Conservation (phyloP, 169 alveolate genomes). For the Eimeria praecox region DNA sequence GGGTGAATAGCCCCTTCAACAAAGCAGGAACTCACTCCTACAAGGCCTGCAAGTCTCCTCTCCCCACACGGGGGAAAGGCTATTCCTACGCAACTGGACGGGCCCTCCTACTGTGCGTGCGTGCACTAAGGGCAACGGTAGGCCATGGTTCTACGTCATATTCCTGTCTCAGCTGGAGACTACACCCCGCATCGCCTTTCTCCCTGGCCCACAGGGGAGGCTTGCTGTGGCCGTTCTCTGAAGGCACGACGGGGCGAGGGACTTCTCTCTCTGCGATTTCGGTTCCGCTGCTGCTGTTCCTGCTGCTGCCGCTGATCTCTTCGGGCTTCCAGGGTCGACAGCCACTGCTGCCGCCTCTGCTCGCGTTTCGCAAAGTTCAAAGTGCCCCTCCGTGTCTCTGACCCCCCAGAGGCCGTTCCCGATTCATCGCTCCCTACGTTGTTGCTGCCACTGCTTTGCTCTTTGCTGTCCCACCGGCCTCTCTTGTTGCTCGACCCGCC, state of each 20-base stretch:
- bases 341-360: slow-evolving; percentile 79
- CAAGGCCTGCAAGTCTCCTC: not conserved
- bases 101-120: not conserved
- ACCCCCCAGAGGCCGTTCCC: not conserved
- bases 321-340: slow-evolving; percentile 72
- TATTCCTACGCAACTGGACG: not conserved
- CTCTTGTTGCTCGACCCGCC: slow-evolving; percentile 57
- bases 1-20: not conserved
- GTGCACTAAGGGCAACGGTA: not conserved
- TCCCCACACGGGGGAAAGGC: not conserved
- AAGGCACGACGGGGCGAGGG: slow-evolving; percentile 74
- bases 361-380: slow-evolving; percentile 77
- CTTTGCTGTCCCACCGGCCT: slow-evolving; percentile 79
- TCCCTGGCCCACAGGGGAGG: slow-evolving; percentile 16
- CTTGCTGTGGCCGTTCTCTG: slow-evolving; percentile 57
- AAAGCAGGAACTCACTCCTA: not conserved
- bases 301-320: slow-evolving; percentile 69
- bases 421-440: slow-evolving; percentile 39
- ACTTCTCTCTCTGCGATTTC: slow-evolving; percentile 59
- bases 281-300: slow-evolving; percentile 59
- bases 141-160: not conserved
- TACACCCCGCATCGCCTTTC: slow-evolving; percentile 5
- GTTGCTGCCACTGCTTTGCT: slow-evolving; percentile 32
- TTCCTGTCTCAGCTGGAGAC: not conserved
- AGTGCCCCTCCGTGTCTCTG: slow-evolving; percentile 31